Conservation (phyloP, 2,329 filamentous ascomycete species). For the Colletotrichum nymphaeae region DNA sequence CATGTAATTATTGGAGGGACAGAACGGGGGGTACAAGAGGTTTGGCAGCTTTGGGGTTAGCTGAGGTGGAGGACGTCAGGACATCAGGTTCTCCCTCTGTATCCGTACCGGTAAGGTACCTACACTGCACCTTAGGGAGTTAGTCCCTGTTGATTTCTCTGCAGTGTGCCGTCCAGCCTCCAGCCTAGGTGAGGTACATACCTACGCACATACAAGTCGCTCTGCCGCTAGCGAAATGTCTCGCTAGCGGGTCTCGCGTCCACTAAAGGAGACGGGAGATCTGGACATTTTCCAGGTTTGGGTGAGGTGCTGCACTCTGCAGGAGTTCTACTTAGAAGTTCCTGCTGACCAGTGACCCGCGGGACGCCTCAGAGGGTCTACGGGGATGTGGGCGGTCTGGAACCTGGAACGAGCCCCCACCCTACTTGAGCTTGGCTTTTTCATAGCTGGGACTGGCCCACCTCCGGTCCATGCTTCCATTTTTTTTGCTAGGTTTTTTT, state of each 20-base stretch:
- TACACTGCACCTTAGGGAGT: too few relatives aligned
- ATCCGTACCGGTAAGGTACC: too few relatives aligned
- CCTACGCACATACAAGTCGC: background rate
- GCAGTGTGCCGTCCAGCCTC: conserved; percentile 3
- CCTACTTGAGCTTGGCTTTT: background rate
- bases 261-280: conserved; percentile 9
- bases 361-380: background rate
- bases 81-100: too few relatives aligned
- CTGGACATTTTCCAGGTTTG: background rate
- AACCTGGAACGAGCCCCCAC: conserved; percentile 21
- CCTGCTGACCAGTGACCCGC: background rate
- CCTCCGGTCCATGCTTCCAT: conserved; percentile 4
- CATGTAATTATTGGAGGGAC: conserved; percentile 14
- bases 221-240: conserved; percentile 15
- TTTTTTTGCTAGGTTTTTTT: background rate
- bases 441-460: background rate
- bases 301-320: background rate
- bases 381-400: conserved; percentile 32
- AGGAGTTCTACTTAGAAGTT: background rate
- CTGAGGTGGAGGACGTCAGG: background rate
- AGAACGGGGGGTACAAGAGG: background rate
- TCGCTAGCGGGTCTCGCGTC: conserved; percentile 19
- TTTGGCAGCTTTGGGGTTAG: background rate
- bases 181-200: too few relatives aligned
- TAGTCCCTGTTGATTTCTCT: background rate